Evolutionary conservation across 2,329 filamentous ascomycete genomes (phyloP), one percentile per base, ranked within the genome.

Genomic region (Monosporascus sp.): DNA sequence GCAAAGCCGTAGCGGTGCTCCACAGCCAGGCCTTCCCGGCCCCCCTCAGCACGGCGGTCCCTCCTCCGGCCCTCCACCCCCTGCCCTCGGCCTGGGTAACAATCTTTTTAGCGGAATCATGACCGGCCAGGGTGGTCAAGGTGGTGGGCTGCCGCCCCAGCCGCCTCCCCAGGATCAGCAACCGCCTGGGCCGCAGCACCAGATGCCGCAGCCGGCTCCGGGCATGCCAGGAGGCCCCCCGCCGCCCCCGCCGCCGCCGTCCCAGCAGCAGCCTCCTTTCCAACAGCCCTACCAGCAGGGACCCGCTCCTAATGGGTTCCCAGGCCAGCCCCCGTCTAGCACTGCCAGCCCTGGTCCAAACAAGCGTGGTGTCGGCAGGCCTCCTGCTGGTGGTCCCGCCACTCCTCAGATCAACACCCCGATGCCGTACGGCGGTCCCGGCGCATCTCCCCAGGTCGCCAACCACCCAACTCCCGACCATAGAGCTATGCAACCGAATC

Each of bases 21-120:
- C 79, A 53, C 78, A 80, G 60, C 73, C 77, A 54, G 74, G 74
- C 56, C 84, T 90, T 66, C 81, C 81, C 57, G 87, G 85, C 17
- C 85, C 86, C 41, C 82, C 87, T 55, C 87, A 88, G 66, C 89
- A 94, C 59, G 83, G 83, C 54, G 90, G 87, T 44, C 88, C 90
- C 53, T 86, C 89, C 9, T 63, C 57, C 18, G 64, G 62, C 48
- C 90, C 94, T 72, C 88, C 90, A 57, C 88, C 89, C 56, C 93
- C 94, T 37, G 92, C 90, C 49, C 89, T 97, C 62, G 90, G 91
- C 27, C 89, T 95, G 66, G 92, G 93, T 25, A 93, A 88, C 69
- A 94, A 95, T 66, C 80, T 97, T 41, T 97, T 99, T 68, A 91
- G 90, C 62, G 91, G 90, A 53, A 96, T 97, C 68, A 97, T 99